phyloP scores from a whole-genome alignment of 106 monocot genomes.

The Dendrobium officinale region DNA sequence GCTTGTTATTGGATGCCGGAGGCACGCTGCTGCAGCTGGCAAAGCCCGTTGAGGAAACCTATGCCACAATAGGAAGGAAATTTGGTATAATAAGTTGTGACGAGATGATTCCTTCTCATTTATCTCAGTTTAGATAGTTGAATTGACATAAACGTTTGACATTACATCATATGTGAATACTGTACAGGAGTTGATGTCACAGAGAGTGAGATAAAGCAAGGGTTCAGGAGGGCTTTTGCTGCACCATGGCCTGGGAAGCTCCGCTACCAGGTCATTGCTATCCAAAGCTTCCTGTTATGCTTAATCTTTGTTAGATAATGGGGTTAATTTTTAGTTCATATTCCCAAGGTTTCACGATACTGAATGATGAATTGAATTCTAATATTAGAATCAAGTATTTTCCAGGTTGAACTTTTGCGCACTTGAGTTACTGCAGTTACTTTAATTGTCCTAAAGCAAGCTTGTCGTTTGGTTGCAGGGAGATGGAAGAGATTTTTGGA shows the following conservation, averaged over 20 bases:
- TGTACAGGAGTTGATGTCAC: conserved; percentile 33
- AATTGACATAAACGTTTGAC: not conserved
- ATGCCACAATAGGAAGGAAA: conserved; percentile 76
- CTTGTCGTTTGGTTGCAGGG: conserved; percentile 35
- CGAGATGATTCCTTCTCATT: not conserved
- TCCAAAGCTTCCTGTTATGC: not conserved
- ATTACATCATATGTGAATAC: not conserved
- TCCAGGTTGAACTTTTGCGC: not conserved
- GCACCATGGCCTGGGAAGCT: conserved; percentile 83
- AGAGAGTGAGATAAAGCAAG: conserved; percentile 58
- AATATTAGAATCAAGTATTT: not conserved
- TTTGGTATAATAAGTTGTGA: conserved; percentile 32
- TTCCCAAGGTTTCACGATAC: not conserved
- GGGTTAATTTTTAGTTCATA: not conserved
- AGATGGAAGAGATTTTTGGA: conserved; percentile 88
- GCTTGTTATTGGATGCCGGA: conserved; percentile 24
- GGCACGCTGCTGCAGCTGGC: conserved; percentile 77
- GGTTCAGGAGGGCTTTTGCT: conserved; percentile 53
- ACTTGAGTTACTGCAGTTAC: not conserved
- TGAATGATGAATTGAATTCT: not conserved
- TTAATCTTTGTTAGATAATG: not conserved
- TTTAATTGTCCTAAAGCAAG: not conserved
- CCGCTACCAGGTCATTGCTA: conserved; percentile 60
- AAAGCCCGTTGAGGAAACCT: conserved; percentile 75
- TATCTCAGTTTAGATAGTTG: not conserved